A percentile compares a stretch with the other conserved stretches of the same genome.
Conservation (phyloP, 2,329 filamentous ascomycete genomes). For the Sclerotiophoma versabilis region DNA sequence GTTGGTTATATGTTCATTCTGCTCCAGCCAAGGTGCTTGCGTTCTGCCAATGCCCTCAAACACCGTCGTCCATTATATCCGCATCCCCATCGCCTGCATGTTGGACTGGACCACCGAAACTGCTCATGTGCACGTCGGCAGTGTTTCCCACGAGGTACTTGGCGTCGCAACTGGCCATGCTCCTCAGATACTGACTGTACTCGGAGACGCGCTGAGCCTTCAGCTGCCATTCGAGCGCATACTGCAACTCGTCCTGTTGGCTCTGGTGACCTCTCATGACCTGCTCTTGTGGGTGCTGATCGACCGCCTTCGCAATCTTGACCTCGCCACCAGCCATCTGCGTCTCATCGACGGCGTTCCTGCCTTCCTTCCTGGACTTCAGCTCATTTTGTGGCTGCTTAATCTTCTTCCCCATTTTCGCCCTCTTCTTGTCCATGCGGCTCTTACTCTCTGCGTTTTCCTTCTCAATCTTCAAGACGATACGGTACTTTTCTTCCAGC, state of each 20-base stretch:
- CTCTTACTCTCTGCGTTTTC: constrained; percentile 16
- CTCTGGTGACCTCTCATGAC: not conserved
- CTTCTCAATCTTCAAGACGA: constrained; percentile 31
- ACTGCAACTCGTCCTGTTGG: not conserved
- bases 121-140: not conserved
- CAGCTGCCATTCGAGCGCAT: constrained; percentile 26
- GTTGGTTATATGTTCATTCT: not conserved
- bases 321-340: not conserved
- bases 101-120: not conserved
- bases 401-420: constrained; percentile 9
- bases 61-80: not conserved
- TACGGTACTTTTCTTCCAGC: constrained; percentile 38
- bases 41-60: no score
- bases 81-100: not conserved
- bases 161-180: constrained; percentile 21
- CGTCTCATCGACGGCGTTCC: constrained; percentile 2
- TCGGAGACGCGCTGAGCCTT: constrained; percentile 29
- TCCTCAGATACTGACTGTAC: constrained; percentile 29
- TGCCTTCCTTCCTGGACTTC: constrained; percentile 5
- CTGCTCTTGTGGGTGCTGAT: not conserved
- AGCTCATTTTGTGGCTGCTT: constrained; percentile 3
- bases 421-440: constrained; percentile 14
- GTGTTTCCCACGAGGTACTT: constrained; percentile 13
- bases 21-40: no score
- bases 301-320: not conserved